Evolutionary conservation across 495 filamentous ascomycete species (phyloP).

Genomic region (Usnea hakonensis): DNA sequence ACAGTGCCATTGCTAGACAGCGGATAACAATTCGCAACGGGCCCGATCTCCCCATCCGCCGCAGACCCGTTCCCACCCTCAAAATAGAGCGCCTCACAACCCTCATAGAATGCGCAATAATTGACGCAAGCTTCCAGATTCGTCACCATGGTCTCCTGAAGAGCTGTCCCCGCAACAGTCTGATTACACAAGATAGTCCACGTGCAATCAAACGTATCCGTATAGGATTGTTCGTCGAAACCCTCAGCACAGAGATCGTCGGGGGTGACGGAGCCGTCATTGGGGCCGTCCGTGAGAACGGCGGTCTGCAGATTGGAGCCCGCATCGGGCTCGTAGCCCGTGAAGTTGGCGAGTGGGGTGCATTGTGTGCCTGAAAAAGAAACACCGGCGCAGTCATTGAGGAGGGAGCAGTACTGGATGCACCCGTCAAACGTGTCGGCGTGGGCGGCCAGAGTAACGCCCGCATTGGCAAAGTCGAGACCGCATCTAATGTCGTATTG

Average conservation of each 20-base stretch:
- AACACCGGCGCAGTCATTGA: conserved; percentile 5
- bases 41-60: too few species aligned
- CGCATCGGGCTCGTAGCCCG: not conserved
- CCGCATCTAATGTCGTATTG: conserved; percentile 17
- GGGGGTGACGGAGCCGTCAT: not conserved
- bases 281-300: not conserved
- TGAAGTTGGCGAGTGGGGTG: conserved; percentile 11
- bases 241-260: conserved; percentile 12
- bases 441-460: not conserved
- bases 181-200: conserved; percentile 17
- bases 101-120: conserved; percentile 18
- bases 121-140: conserved; percentile 18
- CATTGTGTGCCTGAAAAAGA: conserved; percentile 15
- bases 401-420: conserved; percentile 13
- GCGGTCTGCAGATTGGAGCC: conserved; percentile 1
- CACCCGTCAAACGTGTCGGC: conserved; percentile 16
- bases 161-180: not conserved
- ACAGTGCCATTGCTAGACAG: not conserved
- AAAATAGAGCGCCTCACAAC: conserved; percentile 4
- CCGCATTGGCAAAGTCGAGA: not conserved
- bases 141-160: not conserved
- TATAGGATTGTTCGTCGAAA: not conserved
- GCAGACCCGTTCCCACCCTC: not conserved
- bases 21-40: not conserved
- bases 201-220: conserved; percentile 2